Evolutionary conservation across 495 filamentous ascomycete genomes (phyloP), one percentile per base, ranked within the genome.

Genomic region (Xylaria bambusicola): DNA sequence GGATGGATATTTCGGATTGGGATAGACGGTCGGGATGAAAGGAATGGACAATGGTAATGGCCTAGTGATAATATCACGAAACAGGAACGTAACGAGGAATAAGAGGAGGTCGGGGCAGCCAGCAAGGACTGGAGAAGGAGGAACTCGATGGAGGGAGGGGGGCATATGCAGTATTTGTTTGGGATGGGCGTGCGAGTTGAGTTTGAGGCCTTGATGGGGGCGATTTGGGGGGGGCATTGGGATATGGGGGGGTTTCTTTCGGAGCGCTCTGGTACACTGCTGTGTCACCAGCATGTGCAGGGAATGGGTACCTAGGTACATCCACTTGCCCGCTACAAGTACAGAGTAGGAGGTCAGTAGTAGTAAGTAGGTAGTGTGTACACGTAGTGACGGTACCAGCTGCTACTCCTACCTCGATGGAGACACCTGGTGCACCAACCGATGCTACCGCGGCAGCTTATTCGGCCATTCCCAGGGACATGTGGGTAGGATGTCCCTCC

Each of bases 31-130:
- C 17, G 26, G 48, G 18, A 13, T 20, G 50, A 33, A 60, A 53
- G 27, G 49, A 52, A 60, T 29, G 49, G 38, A 53, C 8, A 60
- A 53, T 29, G 47, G n/a, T n/a, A n/a, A n/a, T n/a, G n/a, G n/a
- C 38, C 38, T 45, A 35, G 41, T 35, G 64, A 65, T 62, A 56
- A 66, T 58, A 64, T 69, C 64, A 69, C 67, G 60, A 48, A 67
- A 57, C n/a, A n/a, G n/a, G n/a, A n/a, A n/a, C n/a, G n/a, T n/a
- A n/a, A n/a, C n/a, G 59, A 36, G 24, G 33, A 57, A 45, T 33
- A 48, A 64, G 56, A 53, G 56, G 58, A 50, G 41, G 58, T 51
- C 54, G 35, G 33, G 29, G 40, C 46, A 56, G 54, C 40, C 58
- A 48, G 31, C 48, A 62, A 56, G 45, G 62, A 63, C 48, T 57